These are phyloP conservation scores for Aureobasidium melanogenum DNA, from an alignment of 2,329 filamentous ascomycete species.

Conservation along the genomic window DNA sequence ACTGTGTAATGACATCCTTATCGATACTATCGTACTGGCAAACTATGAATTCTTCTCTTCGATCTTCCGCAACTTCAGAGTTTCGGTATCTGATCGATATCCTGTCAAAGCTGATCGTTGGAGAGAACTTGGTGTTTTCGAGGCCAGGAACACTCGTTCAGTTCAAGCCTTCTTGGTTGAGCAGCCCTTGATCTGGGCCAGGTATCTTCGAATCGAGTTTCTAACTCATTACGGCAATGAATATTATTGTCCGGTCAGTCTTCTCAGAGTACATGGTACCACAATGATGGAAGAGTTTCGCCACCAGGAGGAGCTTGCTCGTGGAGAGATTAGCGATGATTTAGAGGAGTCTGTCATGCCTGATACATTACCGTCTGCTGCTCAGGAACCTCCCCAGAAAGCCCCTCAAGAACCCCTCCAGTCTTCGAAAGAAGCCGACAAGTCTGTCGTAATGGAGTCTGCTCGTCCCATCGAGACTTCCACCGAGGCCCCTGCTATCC, in stretches of 20 bases:
- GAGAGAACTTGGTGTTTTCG: conserved; percentile 79
- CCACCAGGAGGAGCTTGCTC: conserved; percentile 65
- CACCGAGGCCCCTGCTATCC: not conserved
- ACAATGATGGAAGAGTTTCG: conserved; percentile 92
- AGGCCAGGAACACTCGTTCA: conserved; percentile 84
- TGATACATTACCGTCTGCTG: not conserved
- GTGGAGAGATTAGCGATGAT: conserved; percentile 52
- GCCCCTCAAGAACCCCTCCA: not conserved
- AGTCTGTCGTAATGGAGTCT: conserved; percentile 6
- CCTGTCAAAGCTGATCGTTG: conserved; percentile 88
- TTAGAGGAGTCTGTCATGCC: conserved; percentile 38
- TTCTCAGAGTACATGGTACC: conserved; percentile 85
- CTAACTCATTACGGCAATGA: conserved; percentile 91
- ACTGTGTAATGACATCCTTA: conserved; percentile 74
- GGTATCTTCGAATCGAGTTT: conserved; percentile 87
- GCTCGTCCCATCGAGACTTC: not conserved
- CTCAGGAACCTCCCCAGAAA: conserved; percentile 12
- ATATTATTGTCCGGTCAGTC: conserved; percentile 87
- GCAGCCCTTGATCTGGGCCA: conserved; percentile 90
- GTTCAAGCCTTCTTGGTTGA: conserved; percentile 92
- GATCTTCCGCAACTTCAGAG: conserved; percentile 82
- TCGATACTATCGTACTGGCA: conserved; percentile 93
- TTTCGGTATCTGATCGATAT: conserved; percentile 91
- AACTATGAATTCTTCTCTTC: conserved; percentile 99
- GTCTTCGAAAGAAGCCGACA: conserved; percentile 12